These are phyloP conservation scores for Cercophora newfieldiana DNA, from an alignment of 495 filamentous ascomycete genomes.

Conservation along the genomic window DNA sequence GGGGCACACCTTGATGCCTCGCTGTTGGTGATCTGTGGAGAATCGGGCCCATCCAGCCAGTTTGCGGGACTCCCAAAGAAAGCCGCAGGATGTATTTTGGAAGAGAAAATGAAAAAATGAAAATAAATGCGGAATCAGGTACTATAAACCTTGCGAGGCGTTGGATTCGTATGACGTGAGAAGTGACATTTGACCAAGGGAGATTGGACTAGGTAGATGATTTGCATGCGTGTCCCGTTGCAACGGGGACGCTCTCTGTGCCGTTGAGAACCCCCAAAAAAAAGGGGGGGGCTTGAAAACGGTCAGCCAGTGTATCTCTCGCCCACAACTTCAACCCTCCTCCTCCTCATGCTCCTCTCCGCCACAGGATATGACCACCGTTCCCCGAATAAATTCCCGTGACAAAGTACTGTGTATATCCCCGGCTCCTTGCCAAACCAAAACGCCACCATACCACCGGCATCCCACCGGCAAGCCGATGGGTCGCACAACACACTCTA, in stretches of 20 bases:
- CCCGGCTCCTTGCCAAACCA: neutral
- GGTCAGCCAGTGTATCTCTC: no score
- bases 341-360: no score
- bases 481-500: neutral
- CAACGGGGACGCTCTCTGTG: neutral
- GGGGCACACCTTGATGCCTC: neutral
- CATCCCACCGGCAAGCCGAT: neutral
- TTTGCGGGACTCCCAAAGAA: neutral
- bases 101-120: neutral
- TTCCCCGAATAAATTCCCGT: no score
- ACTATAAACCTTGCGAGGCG: neutral
- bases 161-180: neutral
- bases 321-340: no score
- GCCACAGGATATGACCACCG: no score
- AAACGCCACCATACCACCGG: neutral
- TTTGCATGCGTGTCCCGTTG: neutral
- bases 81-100: neutral
- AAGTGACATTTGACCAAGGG: neutral
- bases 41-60: neutral
- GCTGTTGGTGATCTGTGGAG: neutral
- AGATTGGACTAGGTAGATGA: neutral
- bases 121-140: neutral
- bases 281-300: neutral
- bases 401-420: no score
- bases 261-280: neutral